Percentiles rank a stretch among this genome's conserved stretches.
Conservation (phyloP, 441 rosid species). For the Syzygium malaccense region DNA sequence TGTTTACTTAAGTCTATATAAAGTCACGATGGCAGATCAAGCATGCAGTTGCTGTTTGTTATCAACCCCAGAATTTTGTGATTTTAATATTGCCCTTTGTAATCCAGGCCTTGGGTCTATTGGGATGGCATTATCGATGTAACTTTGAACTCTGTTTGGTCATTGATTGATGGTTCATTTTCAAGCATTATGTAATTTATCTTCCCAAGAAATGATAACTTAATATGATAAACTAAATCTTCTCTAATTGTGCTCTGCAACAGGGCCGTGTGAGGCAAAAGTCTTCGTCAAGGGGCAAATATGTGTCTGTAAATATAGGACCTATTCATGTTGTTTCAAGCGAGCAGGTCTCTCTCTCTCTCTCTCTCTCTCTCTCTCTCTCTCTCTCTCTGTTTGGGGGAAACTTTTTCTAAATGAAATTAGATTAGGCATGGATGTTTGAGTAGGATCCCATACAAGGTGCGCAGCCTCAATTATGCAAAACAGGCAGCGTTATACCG, state of each 20-base stretch:
- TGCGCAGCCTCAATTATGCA: background rate
- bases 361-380: constrained; percentile 6
- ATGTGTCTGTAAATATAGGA: constrained; percentile 95
- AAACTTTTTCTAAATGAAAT: background rate
- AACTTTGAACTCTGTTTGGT: background rate
- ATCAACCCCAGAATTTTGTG: background rate
- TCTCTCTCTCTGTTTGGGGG: background rate
- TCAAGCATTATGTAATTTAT: background rate
- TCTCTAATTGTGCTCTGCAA: background rate
- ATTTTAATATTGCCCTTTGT: background rate
- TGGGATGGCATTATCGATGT: background rate
- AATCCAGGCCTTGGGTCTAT: background rate
- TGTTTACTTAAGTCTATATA: background rate
- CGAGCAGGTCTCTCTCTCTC: constrained; percentile 65
- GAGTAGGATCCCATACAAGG: background rate
- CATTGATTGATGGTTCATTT: background rate
- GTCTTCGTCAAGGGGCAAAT: constrained; percentile 84
- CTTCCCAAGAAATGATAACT: background rate
- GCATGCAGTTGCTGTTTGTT: background rate
- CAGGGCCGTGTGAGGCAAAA: constrained; percentile 93
- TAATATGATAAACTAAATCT: constrained; percentile 2
- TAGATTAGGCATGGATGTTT: background rate
- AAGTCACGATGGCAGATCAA: background rate
- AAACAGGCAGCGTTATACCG: background rate
- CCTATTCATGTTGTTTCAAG: constrained; percentile 88